phyloP scores from a whole-genome alignment of 73 alveolate genomes.

The Paramecium sonneborni region DNA sequence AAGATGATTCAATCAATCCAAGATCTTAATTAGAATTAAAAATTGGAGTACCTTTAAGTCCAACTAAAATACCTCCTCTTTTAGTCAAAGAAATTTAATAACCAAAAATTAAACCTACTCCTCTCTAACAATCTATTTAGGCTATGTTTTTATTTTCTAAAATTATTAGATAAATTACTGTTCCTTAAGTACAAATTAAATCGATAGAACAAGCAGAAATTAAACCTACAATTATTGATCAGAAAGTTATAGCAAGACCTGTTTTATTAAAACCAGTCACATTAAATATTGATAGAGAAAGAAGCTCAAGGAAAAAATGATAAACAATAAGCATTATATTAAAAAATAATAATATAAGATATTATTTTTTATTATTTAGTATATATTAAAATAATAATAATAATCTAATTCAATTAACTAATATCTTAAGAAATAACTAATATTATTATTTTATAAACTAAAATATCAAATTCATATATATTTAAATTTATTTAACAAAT shows the following conservation, averaged over 20 bases:
- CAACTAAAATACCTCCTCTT: background rate
- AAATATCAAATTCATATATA: too few relatives aligned
- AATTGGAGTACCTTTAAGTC: background rate
- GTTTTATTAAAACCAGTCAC: constrained; percentile 31
- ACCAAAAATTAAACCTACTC: constrained; percentile 22
- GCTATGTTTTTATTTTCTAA: background rate
- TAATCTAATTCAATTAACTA: background rate
- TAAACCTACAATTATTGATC: background rate
- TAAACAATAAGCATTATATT: background rate
- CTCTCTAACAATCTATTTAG: background rate
- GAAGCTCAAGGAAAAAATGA: constrained; percentile 49
- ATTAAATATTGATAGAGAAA: background rate
- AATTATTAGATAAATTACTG: background rate
- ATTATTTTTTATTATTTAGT: too few relatives aligned
- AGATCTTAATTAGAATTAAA: constrained; percentile 11
- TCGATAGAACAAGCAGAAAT: background rate
- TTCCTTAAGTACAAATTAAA: background rate
- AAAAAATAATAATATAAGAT: background rate
- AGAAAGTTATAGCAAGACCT: constrained; percentile 5
- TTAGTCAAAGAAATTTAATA: constrained; percentile 3
- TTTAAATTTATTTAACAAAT: background rate
- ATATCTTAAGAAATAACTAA: background rate
- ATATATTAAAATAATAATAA: too few relatives aligned
- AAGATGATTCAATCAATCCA: background rate
- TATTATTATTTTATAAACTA: too few relatives aligned